Base-by-base conservation (phyloP, 2,329 filamentous ascomycete genomes). In the Epichloe baconii region DNA sequence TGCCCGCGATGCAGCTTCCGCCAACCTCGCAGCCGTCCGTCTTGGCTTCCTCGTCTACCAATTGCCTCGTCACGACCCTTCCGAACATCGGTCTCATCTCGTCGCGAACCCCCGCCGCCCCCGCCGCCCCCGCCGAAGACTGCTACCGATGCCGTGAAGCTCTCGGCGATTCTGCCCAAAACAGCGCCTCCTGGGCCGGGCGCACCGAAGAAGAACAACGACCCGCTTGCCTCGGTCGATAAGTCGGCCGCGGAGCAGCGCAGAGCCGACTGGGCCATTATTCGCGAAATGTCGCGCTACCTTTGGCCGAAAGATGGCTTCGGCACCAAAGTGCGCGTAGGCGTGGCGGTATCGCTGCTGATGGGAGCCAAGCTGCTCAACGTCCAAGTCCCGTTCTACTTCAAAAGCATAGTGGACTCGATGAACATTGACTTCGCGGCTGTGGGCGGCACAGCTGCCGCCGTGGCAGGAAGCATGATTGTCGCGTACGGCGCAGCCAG, bases 301-400 rank as follows among this genome's bases (percentile, higher is more conserved):
- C 73, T 98, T 21, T 98, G 93, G 93, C 93, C 93, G 72, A 82
- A 90, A 66, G 83, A 83, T 51, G 83, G 83, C 51, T 56, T 66
- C 46, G 64, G 64, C 43, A 94, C 89, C 3, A 88, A 94, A 65
- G 71, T 90, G 55, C 83, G 93, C 55, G 93, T 98, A 36, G 80
- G 86, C 11, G 71, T 95, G 46, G 89, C 91, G n/a, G 77, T 98
- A 3, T 80, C 77, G 7, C 71, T 98, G 55, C 76, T 98, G 38
- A 71, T 98, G 21, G 88, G 90, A 53, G 88, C 89, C 64, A 98
- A 98, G 76, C 81, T 95, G 47, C 75, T 98, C 62, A 98, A 97
- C 67, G 93, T 98, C 15, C 89, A 98, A 71, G 88, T 98, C 45
- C 93, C 93, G 0, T 98, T 98, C 66, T 98, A 96, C 74, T 98